A percentile compares a stretch with the other conserved stretches of the same genome.
phyloP scores from a whole-genome alignment of 2,329 filamentous ascomycete species.

The Beauveria bassiana region DNA sequence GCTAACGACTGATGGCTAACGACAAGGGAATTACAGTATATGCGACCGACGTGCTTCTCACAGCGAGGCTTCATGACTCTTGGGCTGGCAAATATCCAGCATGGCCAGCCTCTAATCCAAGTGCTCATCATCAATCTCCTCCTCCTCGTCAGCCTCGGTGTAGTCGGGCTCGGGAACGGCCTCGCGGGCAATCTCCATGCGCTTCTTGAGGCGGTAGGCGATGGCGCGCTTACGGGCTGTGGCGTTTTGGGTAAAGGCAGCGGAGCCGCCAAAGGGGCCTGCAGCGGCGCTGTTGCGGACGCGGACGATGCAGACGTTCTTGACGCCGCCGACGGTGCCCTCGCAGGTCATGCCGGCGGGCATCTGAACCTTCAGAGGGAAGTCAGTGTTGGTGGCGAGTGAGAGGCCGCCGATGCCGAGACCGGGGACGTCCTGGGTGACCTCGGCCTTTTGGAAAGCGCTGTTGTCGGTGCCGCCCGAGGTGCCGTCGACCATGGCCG shows the following conservation, averaged over 20 bases:
- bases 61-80: neutral
- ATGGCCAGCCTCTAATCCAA: neutral
- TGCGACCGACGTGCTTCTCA: neutral
- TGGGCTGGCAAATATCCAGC: neutral
- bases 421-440: conserved; percentile 55
- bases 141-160: conserved; percentile 1
- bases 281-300: conserved; percentile 54
- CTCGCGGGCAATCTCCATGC: conserved; percentile 24
- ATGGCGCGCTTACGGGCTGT: conserved; percentile 6
- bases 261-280: conserved; percentile 60
- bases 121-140: conserved; percentile 6
- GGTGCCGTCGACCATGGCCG: conserved; percentile 52
- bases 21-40: neutral
- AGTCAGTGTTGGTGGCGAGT: conserved; percentile 52
- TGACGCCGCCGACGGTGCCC: conserved; percentile 48
- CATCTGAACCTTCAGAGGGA: conserved; percentile 58
- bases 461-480: conserved; percentile 53
- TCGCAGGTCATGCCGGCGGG: conserved; percentile 61
- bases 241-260: conserved; percentile 51
- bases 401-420: conserved; percentile 48
- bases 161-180: conserved; percentile 8
- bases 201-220: conserved; percentile 20
- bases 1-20: neutral
- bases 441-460: conserved; percentile 52
- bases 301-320: conserved; percentile 58